These are phyloP conservation scores for Cenococcum geophilum DNA, from an alignment of 495 filamentous ascomycete genomes.

Conservation along the genomic window DNA sequence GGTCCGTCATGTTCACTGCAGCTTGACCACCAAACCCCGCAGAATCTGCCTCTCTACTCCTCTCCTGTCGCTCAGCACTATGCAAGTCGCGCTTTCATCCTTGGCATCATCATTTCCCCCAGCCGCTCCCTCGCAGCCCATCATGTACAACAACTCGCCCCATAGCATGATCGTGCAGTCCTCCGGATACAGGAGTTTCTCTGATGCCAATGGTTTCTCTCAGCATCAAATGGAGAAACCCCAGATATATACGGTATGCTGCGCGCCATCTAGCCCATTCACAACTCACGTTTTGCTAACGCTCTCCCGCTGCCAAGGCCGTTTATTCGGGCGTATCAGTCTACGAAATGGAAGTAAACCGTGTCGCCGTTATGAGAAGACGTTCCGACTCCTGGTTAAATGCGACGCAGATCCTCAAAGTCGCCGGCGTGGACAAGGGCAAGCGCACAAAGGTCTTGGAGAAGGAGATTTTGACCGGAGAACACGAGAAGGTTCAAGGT, in stretches of 20 bases:
- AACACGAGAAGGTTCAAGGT: conserved; percentile 97
- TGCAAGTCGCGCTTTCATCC: conserved; percentile 30
- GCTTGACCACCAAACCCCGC: no score
- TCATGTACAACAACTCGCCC: conserved; percentile 28
- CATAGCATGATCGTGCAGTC: conserved; percentile 22
- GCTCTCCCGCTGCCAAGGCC: conserved; percentile 50
- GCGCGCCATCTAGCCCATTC: not conserved
- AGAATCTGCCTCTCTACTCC: not conserved
- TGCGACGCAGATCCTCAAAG: conserved; percentile 56
- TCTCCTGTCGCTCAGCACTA: conserved; percentile 17
- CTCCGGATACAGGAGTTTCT: conserved; percentile 38
- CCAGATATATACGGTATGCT: conserved; percentile 69
- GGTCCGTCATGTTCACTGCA: not conserved
- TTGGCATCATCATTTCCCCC: conserved; percentile 29
- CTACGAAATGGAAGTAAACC: conserved; percentile 96
- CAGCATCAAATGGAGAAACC: conserved; percentile 53
- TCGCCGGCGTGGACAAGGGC: conserved; percentile 93
- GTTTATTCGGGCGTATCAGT: conserved; percentile 91
- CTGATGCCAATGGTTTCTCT: conserved; percentile 47
- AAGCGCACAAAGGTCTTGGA: conserved; percentile 95
- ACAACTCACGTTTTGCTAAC: conserved; percentile 11
- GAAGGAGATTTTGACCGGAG: conserved; percentile 91
- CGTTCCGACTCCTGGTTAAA: conserved; percentile 53
- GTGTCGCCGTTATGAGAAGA: conserved; percentile 86
- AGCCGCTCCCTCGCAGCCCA: conserved; percentile 20